Base-by-base conservation (phyloP, 2,329 filamentous ascomycete genomes). In the Chlorencoelia australis region DNA sequence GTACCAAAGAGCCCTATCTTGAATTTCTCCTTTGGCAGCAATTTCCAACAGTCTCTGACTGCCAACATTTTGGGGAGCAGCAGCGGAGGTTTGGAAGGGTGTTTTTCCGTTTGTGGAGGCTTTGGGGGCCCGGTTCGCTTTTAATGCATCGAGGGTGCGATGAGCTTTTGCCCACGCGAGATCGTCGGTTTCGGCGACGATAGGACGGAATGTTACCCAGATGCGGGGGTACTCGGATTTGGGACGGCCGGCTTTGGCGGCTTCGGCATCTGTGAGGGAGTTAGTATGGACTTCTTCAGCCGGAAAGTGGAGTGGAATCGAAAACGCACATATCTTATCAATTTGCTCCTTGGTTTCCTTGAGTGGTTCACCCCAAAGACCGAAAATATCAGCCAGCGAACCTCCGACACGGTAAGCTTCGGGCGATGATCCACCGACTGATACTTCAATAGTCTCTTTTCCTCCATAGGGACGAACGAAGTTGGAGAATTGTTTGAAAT, bases 271-370 rank as follows among this genome's bases (percentile, higher is more conserved):
- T n/a, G n/a, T n/a, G n/a, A n/a, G n/a, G n/a, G n/a, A n/a, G n/a
- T n/a, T n/a, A n/a, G n/a, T n/a, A n/a, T n/a, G n/a, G n/a, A n/a
- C n/a, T n/a, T n/a, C n/a, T n/a, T n/a, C n/a, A n/a, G n/a, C n/a
- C n/a, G n/a, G n/a, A n/a, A n/a, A n/a, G n/a, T n/a, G n/a, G n/a
- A n/a, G n/a, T n/a, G n/a, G n/a, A n/a, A n/a, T n/a, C n/a, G n/a
- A n/a, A n/a, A n/a, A n/a, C n/a, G n/a, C n/a, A n/a, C n/a, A 75
- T 50, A 78, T 70, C 14, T 66, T 64, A 43, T 74, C 69, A 45
- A 78, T 75, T 52, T 78, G 73, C 48, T 77, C 62, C 55, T 71
- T 72, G 1, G 73, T 77, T 50, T 78, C 73, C 55, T 75, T 75
- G 2, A 77, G 59, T 1, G 73, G 73, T 48, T 78, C 73, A 8